Conservation (phyloP, 2,329 filamentous ascomycete species). For the Aspergillus floridensis region DNA sequence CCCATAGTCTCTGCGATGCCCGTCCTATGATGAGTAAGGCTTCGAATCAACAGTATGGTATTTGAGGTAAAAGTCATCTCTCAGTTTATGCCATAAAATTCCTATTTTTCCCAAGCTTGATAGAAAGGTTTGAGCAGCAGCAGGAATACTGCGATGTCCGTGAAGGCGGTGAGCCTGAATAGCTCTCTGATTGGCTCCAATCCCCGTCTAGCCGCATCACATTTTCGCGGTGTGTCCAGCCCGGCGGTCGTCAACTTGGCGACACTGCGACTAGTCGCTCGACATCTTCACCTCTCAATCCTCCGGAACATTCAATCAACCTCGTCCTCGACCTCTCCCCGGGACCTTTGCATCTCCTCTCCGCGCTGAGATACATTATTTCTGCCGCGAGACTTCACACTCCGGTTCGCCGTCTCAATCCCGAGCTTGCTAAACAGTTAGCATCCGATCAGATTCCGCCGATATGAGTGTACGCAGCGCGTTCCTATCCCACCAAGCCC, state of each 20-base stretch:
- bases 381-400: background rate
- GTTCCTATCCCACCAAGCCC: background rate
- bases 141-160: background rate
- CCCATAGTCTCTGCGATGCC: too few relatives aligned
- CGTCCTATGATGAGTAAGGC: background rate
- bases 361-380: background rate
- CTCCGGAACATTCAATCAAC: conserved; percentile 8
- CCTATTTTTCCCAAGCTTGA: background rate
- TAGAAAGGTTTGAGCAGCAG: background rate
- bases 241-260: conserved; percentile 14
- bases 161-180: conserved; percentile 25
- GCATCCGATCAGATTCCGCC: conserved; percentile 10
- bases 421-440: conserved; percentile 4
- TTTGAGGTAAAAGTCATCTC: too few relatives aligned
- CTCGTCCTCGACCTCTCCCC: background rate
- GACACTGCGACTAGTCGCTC: conserved; percentile 6
- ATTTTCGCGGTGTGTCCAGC: conserved; percentile 31
- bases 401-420: background rate
- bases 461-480: conserved; percentile 35
- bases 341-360: background rate
- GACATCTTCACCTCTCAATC: conserved; percentile 2
- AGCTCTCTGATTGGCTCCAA: conserved; percentile 25
- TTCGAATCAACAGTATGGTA: too few relatives aligned
- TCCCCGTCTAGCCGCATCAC: conserved; percentile 27
- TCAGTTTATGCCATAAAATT: too few relatives aligned